These are phyloP conservation scores for Ettlia oleoabundans DNA, from an alignment of 139 green algal species.

Conservation along the genomic window DNA sequence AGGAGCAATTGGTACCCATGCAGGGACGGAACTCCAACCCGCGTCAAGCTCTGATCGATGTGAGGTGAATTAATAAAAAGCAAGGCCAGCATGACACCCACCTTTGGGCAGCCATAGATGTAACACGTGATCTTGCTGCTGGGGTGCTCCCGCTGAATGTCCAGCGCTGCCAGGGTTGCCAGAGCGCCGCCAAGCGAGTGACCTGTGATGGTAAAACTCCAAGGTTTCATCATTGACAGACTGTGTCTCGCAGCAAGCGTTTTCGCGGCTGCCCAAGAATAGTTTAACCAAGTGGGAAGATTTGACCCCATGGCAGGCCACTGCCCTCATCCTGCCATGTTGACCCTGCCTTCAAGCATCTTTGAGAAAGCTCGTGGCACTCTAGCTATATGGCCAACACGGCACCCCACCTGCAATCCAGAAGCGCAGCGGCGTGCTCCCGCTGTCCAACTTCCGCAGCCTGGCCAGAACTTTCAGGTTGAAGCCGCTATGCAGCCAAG, in stretches of 20 bases:
- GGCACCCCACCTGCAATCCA: not conserved
- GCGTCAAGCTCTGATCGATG: too few species aligned
- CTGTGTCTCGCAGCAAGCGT: not conserved
- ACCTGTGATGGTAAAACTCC: not conserved
- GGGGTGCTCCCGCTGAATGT: not conserved
- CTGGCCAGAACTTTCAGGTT: not conserved
- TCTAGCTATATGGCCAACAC: too few species aligned
- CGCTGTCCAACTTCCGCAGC: conserved; percentile 2
- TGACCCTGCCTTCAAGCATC: too few species aligned
- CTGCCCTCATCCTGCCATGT: too few species aligned
- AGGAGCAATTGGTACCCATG: too few species aligned
- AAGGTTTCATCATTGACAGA: not conserved
- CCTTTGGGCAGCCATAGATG: conserved; percentile 4
- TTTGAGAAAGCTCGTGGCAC: too few species aligned
- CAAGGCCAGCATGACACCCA: not conserved
- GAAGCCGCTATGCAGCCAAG: conserved; percentile 1
- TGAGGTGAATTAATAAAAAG: too few species aligned
- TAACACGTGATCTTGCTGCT: not conserved
- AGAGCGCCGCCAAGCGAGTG: conserved; percentile 30
- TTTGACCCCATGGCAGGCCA: too few species aligned
- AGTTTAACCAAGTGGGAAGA: too few species aligned
- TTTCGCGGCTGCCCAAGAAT: too few species aligned
- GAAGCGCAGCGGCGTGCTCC: conserved; percentile 1
- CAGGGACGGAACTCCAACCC: too few species aligned
- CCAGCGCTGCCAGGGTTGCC: conserved; percentile 7